These are phyloP conservation scores for Leccinum subgranulosum DNA, from an alignment of 768 basidiomycete genomes.

Conservation along the genomic window DNA sequence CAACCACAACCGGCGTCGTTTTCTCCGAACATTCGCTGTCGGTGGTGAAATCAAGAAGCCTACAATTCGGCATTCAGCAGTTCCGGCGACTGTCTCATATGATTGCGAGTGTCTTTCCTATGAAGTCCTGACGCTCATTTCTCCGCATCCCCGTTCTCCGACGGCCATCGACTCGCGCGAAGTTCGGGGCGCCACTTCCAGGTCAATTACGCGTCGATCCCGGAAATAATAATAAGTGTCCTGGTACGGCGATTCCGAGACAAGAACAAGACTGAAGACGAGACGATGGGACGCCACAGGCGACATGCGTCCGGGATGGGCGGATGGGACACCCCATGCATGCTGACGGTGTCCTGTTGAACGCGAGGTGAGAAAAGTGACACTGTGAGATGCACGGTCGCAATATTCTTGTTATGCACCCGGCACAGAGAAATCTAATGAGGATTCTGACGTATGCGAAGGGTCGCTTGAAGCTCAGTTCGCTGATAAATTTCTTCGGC, in stretches of 20 bases:
- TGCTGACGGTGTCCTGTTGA: neutral
- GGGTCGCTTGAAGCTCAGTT: neutral
- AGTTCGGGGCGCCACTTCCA: neutral
- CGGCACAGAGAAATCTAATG: neutral
- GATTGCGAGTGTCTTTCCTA: neutral
- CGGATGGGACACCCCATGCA: neutral
- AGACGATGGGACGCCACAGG: neutral
- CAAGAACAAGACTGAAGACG: neutral
- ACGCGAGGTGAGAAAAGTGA: neutral
- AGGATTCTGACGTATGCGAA: neutral
- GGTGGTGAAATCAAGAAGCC: conserved; percentile 4
- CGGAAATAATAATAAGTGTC: neutral
- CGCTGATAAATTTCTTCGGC: neutral
- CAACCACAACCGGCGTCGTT: conserved; percentile 4
- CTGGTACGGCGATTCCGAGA: neutral
- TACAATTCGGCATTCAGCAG: conserved; percentile 4
- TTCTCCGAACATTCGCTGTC: conserved; percentile 5
- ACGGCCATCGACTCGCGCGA: neutral
- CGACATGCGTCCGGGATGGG: neutral
- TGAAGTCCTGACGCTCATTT: neutral
- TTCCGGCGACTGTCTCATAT: neutral
- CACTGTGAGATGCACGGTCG: neutral
- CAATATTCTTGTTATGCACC: neutral
- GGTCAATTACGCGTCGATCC: neutral
- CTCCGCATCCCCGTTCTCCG: neutral